A percentile compares a stretch with the other conserved stretches of the same genome.
Evolutionary conservation across 805 yeast species (phyloP).

Genomic region (Pichia occidentalis): DNA sequence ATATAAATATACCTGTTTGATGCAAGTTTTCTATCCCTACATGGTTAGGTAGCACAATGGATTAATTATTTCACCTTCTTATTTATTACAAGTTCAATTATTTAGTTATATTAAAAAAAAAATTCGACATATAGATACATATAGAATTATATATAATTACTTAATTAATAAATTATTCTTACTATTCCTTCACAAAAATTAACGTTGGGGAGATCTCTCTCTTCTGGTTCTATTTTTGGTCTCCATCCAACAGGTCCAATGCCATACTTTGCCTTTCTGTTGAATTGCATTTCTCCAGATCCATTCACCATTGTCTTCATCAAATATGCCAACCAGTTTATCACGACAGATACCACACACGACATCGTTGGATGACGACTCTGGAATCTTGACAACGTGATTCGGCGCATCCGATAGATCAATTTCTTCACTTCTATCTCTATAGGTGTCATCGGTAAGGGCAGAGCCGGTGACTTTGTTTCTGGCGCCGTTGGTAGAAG

Average conservation of each 20-base stretch:
- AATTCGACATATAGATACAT: too few species aligned
- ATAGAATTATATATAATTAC: background rate
- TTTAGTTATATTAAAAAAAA: too few species aligned
- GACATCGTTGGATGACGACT: conserved; percentile 50
- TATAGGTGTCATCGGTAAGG: background rate
- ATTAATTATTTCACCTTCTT: too few species aligned
- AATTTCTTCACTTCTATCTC: conserved; percentile 7
- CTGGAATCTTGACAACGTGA: conserved; percentile 60
- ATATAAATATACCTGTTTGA: too few species aligned
- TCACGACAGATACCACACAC: conserved; percentile 72
- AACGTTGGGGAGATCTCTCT: conserved; percentile 29
- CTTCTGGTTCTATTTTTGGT: conserved; percentile 30
- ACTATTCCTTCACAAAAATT: too few species aligned
- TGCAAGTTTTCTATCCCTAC: too few species aligned
- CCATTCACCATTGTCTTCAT: conserved; percentile 76
- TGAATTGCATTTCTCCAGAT: conserved; percentile 65
- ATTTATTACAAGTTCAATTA: too few species aligned
- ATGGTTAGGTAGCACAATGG: too few species aligned
- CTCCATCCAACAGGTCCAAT: conserved; percentile 65
- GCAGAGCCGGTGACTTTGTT: too few species aligned
- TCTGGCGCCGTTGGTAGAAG: conserved; percentile 13
- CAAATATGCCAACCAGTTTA: conserved; percentile 53
- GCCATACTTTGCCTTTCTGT: conserved; percentile 42
- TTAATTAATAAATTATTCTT: background rate
- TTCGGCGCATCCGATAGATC: conserved; percentile 28